These are phyloP conservation scores for Dryadomyces quercivorus DNA, from an alignment of 2,329 filamentous ascomycete genomes.

Conservation along the genomic window DNA sequence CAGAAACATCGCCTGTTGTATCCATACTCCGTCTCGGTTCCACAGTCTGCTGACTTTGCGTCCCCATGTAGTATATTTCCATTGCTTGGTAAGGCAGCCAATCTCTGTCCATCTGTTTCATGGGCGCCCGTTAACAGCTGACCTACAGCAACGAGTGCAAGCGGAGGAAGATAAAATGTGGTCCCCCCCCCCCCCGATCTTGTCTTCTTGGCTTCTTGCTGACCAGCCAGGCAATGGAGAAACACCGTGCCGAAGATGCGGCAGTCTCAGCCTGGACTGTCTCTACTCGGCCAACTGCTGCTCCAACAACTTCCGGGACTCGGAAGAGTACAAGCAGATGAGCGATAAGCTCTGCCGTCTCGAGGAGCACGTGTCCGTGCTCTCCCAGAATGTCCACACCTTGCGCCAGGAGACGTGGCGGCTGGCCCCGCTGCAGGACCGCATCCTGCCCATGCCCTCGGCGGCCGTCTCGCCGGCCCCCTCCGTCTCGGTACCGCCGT, in stretches of 20 bases:
- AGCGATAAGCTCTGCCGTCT: slow-evolving; percentile 58
- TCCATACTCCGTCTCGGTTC: background rate
- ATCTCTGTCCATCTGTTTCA: background rate
- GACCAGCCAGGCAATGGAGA: slow-evolving; percentile 43
- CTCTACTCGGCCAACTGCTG: slow-evolving; percentile 15
- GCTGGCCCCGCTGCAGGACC: slow-evolving; percentile 31
- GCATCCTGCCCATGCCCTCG: slow-evolving; percentile 23
- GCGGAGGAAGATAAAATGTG: slow-evolving; percentile 28
- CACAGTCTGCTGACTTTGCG: background rate
- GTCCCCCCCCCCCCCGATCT: slow-evolving; percentile 9
- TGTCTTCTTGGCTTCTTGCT: slow-evolving; percentile 8
- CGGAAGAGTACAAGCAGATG: slow-evolving; percentile 73
- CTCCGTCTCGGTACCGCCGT: slow-evolving; percentile 28
- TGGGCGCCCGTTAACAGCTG: background rate
- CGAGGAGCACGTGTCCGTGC: slow-evolving; percentile 71
- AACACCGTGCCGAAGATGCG: slow-evolving; percentile 53
- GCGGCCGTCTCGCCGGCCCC: slow-evolving; percentile 27
- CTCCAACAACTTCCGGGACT: slow-evolving; percentile 32
- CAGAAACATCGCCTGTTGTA: background rate
- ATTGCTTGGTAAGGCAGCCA: slow-evolving; percentile 41
- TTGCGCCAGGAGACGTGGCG: slow-evolving; percentile 46
- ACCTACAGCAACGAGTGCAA: slow-evolving; percentile 36
- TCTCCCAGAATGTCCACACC: slow-evolving; percentile 60
- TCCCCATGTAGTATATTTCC: slow-evolving; percentile 38
- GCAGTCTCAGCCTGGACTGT: slow-evolving; percentile 46